Evolutionary conservation across 1,284 basidiomycete species (phyloP).

Genomic region (Meira nashicola): DNA sequence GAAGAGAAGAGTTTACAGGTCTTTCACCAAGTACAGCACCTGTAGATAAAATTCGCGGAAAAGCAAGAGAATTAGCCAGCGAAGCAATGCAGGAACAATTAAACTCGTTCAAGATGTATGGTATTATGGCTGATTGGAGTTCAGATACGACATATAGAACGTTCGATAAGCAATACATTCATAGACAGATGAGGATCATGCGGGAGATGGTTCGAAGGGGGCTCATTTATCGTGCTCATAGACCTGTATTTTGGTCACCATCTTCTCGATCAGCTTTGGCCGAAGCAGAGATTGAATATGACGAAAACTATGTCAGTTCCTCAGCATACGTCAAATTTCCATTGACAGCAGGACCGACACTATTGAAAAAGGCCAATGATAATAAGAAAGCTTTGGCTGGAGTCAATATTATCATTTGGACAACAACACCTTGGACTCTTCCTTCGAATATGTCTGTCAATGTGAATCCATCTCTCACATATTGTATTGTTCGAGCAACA

Average conservation of each 20-base stretch:
- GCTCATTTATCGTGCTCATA: conserved; percentile 77
- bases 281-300: conserved; percentile 89
- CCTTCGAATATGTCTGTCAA: conserved; percentile 94
- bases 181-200: conserved; percentile 81
- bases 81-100: conserved; percentile 74
- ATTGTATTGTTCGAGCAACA: conserved; percentile 61
- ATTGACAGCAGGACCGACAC: conserved; percentile 15
- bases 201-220: conserved; percentile 74
- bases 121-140: conserved; percentile 88
- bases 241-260: conserved; percentile 92
- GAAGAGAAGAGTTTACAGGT: neutral
- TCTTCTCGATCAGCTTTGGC: conserved; percentile 90
- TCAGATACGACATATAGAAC: conserved; percentile 66
- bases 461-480: conserved; percentile 69
- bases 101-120: conserved; percentile 73
- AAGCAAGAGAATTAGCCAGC: conserved; percentile 70
- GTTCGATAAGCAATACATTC: conserved; percentile 74
- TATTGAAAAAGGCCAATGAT: neutral
- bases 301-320: conserved; percentile 78
- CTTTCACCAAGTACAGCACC: conserved; percentile 15
- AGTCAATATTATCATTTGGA: conserved; percentile 78
- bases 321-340: conserved; percentile 81
- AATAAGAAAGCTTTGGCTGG: conserved; percentile 5
- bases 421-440: conserved; percentile 95
- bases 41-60: conserved; percentile 62